phyloP scores from a whole-genome alignment of 208 protist genomes.

The Leishmania mexicana region DNA sequence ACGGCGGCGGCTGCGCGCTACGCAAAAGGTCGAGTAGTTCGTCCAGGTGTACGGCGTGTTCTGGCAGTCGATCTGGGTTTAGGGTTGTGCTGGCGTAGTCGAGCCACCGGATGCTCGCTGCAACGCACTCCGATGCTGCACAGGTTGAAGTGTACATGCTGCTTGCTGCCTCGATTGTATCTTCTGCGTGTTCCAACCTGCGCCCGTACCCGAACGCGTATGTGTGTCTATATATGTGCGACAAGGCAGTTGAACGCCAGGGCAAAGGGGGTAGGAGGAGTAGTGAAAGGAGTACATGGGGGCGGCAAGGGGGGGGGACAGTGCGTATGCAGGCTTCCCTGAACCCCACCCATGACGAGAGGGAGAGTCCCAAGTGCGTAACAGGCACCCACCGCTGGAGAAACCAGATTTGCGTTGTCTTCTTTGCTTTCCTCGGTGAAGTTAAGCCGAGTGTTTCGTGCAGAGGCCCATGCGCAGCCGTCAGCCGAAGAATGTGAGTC shows the following conservation, averaged over 20 bases:
- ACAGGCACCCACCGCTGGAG: background rate
- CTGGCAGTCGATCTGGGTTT: constrained; percentile 29
- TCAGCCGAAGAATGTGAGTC: background rate
- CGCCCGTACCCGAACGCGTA: background rate
- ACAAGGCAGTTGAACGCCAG: background rate
- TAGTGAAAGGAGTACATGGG: background rate
- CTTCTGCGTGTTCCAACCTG: background rate
- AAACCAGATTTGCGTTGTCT: background rate
- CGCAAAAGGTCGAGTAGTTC: constrained; percentile 40
- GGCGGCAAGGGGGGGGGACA: background rate
- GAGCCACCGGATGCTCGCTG: constrained; percentile 36
- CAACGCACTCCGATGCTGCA: constrained; percentile 3
- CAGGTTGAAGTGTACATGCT: background rate
- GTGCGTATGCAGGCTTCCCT: background rate
- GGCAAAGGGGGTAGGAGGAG: background rate
- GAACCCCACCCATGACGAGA: background rate
- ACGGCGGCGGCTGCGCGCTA: constrained; percentile 39
- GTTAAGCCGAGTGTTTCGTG: background rate
- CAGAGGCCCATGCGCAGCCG: background rate
- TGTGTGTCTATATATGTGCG: background rate
- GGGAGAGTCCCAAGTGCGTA: background rate
- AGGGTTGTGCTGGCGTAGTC: constrained; percentile 26
- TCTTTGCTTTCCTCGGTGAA: background rate
- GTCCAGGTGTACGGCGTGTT: constrained; percentile 21
- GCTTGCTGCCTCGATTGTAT: background rate